Conservation (phyloP, 2,329 filamentous ascomycete species). For the Calonectria leucothoes region DNA sequence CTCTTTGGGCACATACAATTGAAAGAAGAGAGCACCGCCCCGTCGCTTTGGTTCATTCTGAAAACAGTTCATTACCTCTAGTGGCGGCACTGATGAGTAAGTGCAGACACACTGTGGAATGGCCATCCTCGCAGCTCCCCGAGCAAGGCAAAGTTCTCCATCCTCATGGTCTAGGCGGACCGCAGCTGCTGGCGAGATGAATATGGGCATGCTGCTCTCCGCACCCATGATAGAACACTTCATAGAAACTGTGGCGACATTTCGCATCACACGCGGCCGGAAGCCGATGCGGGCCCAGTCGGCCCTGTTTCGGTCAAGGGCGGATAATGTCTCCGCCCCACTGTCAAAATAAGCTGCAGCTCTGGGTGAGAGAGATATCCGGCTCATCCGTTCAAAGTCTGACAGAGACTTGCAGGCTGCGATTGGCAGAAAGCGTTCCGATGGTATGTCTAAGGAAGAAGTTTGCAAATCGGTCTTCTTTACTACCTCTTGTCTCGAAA, state of each 20-base stretch:
- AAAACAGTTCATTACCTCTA: background rate
- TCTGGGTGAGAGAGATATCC: background rate
- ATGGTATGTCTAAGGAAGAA: background rate
- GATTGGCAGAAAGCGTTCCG: background rate
- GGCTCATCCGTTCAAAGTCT: background rate
- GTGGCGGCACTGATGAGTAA: background rate
- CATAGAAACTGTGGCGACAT: background rate
- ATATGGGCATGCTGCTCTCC: background rate
- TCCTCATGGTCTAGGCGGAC: background rate
- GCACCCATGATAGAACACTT: background rate
- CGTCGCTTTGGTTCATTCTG: background rate
- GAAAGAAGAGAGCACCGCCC: conserved; percentile 3
- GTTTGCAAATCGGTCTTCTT: background rate
- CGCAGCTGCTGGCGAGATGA: conserved; percentile 7
- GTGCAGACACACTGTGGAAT: conserved; percentile 13
- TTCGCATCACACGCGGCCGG: background rate
- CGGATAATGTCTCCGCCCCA: background rate
- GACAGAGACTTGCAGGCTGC: background rate
- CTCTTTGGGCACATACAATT: background rate
- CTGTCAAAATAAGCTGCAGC: background rate
- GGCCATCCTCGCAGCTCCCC: background rate
- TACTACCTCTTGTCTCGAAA: background rate
- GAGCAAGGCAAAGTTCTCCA: background rate
- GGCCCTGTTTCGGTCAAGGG: background rate
- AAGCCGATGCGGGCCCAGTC: conserved; percentile 3